Evolutionary conservation across 2,329 filamentous ascomycete genomes (phyloP).

Genomic region (Botrytis paeoniae): DNA sequence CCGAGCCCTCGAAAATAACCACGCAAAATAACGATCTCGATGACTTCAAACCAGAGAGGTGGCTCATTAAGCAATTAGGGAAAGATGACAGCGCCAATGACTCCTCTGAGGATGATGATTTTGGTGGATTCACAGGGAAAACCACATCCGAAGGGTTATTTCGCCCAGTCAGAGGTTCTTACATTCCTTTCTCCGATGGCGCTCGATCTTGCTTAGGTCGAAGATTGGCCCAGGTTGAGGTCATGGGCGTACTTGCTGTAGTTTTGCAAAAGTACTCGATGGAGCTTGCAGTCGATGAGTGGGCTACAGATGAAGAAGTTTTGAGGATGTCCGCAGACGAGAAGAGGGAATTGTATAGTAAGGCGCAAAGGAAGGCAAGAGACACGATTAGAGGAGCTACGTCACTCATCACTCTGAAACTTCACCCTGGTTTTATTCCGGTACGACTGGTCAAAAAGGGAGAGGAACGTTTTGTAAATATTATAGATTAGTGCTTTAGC

Average conservation of each 20-base stretch:
- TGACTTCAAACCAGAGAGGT: conserved; percentile 55
- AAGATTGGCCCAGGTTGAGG: conserved; percentile 40
- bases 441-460: conserved; percentile 68
- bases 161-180: conserved; percentile 35
- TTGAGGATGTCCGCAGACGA: conserved; percentile 27
- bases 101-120: conserved; percentile 19
- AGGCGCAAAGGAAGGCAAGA: conserved; percentile 46
- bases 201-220: conserved; percentile 41
- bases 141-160: conserved; percentile 27
- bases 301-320: conserved; percentile 34
- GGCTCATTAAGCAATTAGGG: conserved; percentile 59
- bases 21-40: conserved; percentile 47
- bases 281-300: conserved; percentile 35
- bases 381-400: conserved; percentile 43
- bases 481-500: conserved; percentile 27
- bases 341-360: conserved; percentile 30
- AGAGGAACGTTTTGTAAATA: conserved; percentile 60
- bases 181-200: conserved; percentile 40
- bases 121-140: conserved; percentile 20
- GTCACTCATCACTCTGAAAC: conserved; percentile 69
- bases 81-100: conserved; percentile 42
- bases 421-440: conserved; percentile 57
- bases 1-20: conserved; percentile 52
- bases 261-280: conserved; percentile 33
- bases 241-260: conserved; percentile 36